Conservation (phyloP, 805 yeast species). For the Candida chauliodis region DNA sequence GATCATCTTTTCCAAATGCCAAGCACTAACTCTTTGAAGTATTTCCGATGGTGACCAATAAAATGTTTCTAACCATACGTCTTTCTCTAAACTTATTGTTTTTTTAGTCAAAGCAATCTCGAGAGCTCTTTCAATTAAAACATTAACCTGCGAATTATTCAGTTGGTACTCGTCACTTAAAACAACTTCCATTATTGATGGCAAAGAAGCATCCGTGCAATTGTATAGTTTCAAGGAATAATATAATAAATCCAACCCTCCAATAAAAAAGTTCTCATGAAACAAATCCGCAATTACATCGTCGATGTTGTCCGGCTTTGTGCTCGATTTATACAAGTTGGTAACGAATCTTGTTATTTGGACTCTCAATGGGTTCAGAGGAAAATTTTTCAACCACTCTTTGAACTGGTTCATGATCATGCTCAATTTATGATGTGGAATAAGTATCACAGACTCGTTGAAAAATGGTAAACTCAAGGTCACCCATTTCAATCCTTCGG, state of each 20-base stretch:
- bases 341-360: constrained; percentile 47
- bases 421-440: constrained; percentile 62
- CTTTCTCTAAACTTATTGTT: constrained; percentile 2
- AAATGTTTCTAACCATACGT: constrained; percentile 7
- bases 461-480: constrained; percentile 44
- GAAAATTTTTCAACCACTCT: constrained; percentile 62
- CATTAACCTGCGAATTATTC: background rate
- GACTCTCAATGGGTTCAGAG: constrained; percentile 44
- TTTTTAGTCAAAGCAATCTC: constrained; percentile 1
- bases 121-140: background rate
- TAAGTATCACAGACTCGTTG: constrained; percentile 31
- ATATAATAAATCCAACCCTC: constrained; percentile 43
- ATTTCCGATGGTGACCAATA: background rate
- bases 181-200: background rate
- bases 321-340: constrained; percentile 14
- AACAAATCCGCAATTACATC: constrained; percentile 36
- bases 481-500: constrained; percentile 44
- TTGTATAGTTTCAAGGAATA: constrained; percentile 41
- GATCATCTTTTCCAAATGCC: constrained; percentile 39
- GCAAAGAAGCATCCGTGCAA: background rate
- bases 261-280: constrained; percentile 41
- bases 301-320: constrained; percentile 28
- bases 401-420: constrained; percentile 55
- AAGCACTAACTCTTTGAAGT: constrained; percentile 43
- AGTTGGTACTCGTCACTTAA: background rate